Conservation (phyloP, 2,329 filamentous ascomycete genomes). For the Paecilomyces sp. region DNA sequence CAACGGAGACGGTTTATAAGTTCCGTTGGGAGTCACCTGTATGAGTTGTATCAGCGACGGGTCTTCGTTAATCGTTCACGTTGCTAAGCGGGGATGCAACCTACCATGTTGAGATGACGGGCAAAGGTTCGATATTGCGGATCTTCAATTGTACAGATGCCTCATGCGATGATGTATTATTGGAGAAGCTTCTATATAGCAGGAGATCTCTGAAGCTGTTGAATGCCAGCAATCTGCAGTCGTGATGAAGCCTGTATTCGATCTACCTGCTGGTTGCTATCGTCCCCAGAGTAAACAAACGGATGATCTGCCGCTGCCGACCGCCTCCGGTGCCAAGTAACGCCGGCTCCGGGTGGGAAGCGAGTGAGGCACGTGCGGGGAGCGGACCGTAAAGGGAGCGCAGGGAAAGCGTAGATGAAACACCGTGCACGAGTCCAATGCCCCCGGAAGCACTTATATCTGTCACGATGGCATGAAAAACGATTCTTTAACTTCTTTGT, state of each 20-base stretch:
- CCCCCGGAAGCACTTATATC: background rate
- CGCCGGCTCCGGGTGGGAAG: background rate
- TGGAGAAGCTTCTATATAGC: background rate
- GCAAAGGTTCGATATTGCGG: background rate
- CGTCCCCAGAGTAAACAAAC: slow-evolving; percentile 10
- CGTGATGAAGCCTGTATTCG: background rate
- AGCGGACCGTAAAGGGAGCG: background rate
- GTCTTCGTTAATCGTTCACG: background rate
- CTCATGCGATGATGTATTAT: background rate
- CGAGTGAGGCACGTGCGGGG: slow-evolving; percentile 10
- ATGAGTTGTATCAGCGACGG: slow-evolving; percentile 1
- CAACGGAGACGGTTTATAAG: slow-evolving; percentile 65
- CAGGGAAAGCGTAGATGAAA: background rate
- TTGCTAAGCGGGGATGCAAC: background rate
- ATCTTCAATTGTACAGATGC: background rate
- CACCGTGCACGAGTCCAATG: background rate
- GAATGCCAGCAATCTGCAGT: background rate
- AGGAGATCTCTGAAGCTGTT: background rate
- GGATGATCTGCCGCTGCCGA: background rate
- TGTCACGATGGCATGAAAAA: background rate
- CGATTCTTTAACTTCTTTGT: slow-evolving; percentile 2
- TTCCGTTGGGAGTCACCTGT: slow-evolving; percentile 46
- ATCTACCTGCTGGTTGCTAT: background rate
- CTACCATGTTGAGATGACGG: slow-evolving; percentile 13
- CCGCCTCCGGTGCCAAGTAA: background rate